A percentile compares a stretch with the other conserved stretches of the same genome.
Evolutionary conservation across 768 basidiomycete genomes (phyloP).

Genomic region (Melanogaster broomeanus): DNA sequence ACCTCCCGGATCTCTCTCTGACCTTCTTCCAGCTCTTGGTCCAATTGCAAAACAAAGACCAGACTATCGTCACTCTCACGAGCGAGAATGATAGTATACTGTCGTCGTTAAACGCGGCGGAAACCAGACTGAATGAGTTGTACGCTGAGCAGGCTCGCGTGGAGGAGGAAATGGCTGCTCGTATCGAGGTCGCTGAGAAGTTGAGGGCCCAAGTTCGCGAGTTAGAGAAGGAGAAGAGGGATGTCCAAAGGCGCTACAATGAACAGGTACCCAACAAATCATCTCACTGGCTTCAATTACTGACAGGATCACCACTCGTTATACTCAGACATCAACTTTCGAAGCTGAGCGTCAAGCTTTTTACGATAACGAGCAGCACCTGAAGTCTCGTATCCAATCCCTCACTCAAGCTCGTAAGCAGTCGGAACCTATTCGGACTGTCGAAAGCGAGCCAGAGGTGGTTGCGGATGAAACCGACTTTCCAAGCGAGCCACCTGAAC

Average conservation of each 20-base stretch:
- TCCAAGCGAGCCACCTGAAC: constrained; percentile 23
- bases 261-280: constrained; percentile 63
- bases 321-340: constrained; percentile 72
- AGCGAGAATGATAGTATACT: constrained; percentile 65
- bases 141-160: constrained; percentile 80
- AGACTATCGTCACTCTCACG: constrained; percentile 59
- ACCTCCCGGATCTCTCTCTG: constrained; percentile 10
- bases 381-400: constrained; percentile 87
- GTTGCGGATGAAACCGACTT: constrained; percentile 38
- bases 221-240: constrained; percentile 86
- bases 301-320: constrained; percentile 6
- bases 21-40: constrained; percentile 60
- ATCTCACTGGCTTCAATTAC: constrained; percentile 15
- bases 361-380: constrained; percentile 92
- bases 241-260: constrained; percentile 78
- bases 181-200: constrained; percentile 83
- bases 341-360: constrained; percentile 92
- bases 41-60: constrained; percentile 78
- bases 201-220: constrained; percentile 79
- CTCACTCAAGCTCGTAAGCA: constrained; percentile 68
- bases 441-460: constrained; percentile 41
- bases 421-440: constrained; percentile 37
- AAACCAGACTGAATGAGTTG: constrained; percentile 73
- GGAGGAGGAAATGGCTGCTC: constrained; percentile 79
- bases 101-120: constrained; percentile 66